A percentile compares a stretch with the other conserved stretches of the same genome.
These are phyloP conservation scores for Epichloe glyceriae DNA, from an alignment of 2,329 filamentous ascomycete species.

Conservation along the genomic window DNA sequence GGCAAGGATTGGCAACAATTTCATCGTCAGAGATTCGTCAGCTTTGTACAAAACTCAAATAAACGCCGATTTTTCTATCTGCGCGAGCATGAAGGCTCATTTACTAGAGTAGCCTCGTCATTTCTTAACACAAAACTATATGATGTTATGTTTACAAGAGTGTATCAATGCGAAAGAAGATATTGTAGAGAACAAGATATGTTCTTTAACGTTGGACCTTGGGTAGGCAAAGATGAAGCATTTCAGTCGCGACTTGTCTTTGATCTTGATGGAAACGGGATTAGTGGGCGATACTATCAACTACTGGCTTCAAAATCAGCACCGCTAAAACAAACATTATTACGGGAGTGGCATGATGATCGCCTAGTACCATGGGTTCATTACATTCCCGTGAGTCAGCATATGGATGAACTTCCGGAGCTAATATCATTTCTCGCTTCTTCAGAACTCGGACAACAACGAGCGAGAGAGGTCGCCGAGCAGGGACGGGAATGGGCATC, in stretches of 20 bases:
- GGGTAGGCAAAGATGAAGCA: slow-evolving; percentile 16
- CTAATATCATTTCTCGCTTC: slow-evolving; percentile 32
- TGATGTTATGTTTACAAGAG: not conserved
- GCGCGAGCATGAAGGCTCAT: not conserved
- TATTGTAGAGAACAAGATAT: not conserved
- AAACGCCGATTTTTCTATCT: slow-evolving; percentile 7
- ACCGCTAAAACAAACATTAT: slow-evolving; percentile 37
- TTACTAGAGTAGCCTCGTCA: not conserved
- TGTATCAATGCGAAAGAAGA: not conserved
- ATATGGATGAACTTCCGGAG: slow-evolving; percentile 39
- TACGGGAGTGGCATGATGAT: slow-evolving; percentile 46
- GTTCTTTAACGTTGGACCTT: not conserved
- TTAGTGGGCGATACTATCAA: slow-evolving; percentile 39
- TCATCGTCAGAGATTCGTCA: slow-evolving; percentile 35
- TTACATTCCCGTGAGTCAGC: slow-evolving; percentile 38
- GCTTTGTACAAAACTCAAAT: slow-evolving; percentile 21
- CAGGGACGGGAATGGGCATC: slow-evolving; percentile 41
- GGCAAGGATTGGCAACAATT: slow-evolving; percentile 25
- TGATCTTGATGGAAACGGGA: slow-evolving; percentile 43
- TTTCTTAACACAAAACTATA: not conserved
- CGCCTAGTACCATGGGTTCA: slow-evolving; percentile 42
- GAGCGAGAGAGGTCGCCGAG: slow-evolving; percentile 38
- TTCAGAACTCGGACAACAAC: slow-evolving; percentile 30
- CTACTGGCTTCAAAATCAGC: slow-evolving; percentile 33
- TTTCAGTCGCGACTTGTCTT: slow-evolving; percentile 29